Evolutionary conservation across 2,329 filamentous ascomycete genomes (phyloP).

Genomic region (Scedosporium aurantiacum): DNA sequence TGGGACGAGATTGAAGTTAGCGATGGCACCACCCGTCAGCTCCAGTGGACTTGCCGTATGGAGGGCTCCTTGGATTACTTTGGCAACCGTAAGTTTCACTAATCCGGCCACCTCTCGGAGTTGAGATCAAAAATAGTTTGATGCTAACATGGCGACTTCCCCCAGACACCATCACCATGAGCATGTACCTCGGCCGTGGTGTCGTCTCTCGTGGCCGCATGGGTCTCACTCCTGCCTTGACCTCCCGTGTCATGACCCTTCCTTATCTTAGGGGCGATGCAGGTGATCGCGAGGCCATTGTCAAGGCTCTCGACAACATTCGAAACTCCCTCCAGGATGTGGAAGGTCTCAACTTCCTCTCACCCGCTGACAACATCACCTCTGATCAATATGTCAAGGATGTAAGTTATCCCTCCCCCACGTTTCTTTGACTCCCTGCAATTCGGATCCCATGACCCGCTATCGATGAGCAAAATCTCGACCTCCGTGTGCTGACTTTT

Average conservation of each 20-base stretch:
- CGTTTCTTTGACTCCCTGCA: background rate
- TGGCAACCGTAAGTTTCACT: constrained; percentile 18
- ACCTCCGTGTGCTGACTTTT: constrained; percentile 10
- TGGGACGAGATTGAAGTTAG: constrained; percentile 41
- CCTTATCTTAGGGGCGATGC: constrained; percentile 46
- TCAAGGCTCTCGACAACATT: constrained; percentile 51
- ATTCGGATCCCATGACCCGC: background rate
- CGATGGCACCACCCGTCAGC: constrained; percentile 50
- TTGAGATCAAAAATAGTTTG: background rate
- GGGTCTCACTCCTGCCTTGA: constrained; percentile 46
- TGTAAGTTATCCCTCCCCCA: background rate
- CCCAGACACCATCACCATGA: constrained; percentile 38
- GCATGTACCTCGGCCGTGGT: constrained; percentile 54
- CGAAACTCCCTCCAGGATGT: constrained; percentile 41
- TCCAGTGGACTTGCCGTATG: constrained; percentile 57
- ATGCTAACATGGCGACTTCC: background rate
- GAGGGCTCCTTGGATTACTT: constrained; percentile 37
- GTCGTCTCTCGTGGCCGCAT: constrained; percentile 49
- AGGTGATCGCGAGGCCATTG: constrained; percentile 52
- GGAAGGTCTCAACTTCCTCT: constrained; percentile 34
- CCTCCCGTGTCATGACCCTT: constrained; percentile 44
- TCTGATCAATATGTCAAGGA: constrained; percentile 4
- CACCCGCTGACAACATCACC: background rate
- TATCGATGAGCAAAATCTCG: too few relatives aligned
- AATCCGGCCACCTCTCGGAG: background rate